Evolutionary conservation across 2,329 filamentous ascomycete genomes (phyloP).

Genomic region (Sporothrix dimorphospora): DNA sequence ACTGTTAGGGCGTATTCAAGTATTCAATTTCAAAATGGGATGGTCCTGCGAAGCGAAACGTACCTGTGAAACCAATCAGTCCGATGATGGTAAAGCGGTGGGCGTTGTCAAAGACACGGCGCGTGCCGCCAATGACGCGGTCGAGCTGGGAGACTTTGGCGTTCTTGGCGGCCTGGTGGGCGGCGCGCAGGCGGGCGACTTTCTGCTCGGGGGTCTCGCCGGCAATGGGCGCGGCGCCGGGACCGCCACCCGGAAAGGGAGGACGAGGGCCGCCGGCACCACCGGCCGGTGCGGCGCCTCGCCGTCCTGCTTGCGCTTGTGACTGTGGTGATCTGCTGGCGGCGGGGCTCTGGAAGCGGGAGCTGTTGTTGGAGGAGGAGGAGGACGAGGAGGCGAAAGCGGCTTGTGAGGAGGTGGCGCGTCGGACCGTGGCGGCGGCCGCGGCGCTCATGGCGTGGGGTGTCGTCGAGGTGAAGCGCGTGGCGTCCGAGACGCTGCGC

Average conservation of each 20-base stretch:
- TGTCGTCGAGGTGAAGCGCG: constrained; percentile 72
- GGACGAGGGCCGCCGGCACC: constrained; percentile 32
- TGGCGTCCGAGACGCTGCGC: constrained; percentile 77
- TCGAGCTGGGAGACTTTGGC: constrained; percentile 59
- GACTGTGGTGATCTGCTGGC: neutral
- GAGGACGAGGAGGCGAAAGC: constrained; percentile 13
- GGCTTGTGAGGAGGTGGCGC: constrained; percentile 9
- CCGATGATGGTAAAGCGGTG: constrained; percentile 59
- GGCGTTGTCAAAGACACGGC: constrained; percentile 58
- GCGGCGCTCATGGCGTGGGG: constrained; percentile 71
- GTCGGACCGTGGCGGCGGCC: constrained; percentile 38
- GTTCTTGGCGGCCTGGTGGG: constrained; percentile 67
- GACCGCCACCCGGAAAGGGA: neutral
- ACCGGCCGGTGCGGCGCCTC: constrained; percentile 25
- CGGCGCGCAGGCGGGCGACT: constrained; percentile 68
- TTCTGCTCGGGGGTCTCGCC: constrained; percentile 70
- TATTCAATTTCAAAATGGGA: neutral
- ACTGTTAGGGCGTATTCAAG: neutral
- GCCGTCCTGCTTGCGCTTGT: neutral
- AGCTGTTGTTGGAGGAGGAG: constrained; percentile 10
- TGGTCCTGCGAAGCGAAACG: constrained; percentile 26
- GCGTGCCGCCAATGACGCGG: constrained; percentile 51
- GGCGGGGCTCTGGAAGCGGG: constrained; percentile 34
- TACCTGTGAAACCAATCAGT: constrained; percentile 62
- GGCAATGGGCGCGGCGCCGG: constrained; percentile 20